Base-by-base conservation (phyloP, 345 rosid genomes). In the Lepidium africanum region DNA sequence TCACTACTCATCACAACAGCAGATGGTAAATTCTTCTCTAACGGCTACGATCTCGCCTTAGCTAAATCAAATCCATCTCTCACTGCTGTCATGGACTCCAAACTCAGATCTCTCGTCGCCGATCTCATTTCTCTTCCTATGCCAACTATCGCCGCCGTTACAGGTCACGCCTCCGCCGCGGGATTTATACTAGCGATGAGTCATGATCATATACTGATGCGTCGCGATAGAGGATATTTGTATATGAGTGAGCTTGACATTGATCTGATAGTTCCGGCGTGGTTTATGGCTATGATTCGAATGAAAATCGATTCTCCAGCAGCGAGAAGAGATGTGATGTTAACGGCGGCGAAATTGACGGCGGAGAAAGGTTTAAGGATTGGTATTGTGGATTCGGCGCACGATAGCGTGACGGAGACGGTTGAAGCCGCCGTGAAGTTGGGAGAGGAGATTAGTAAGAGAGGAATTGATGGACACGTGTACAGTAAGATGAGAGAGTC, bases 191-290 rank as follows among this genome's bases (percentile, higher is more conserved):
- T 89, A 6, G 89, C 91, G 10, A 63, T 84, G 55, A 64, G 87
- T 70, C 93, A 87, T 70, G 93, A 87, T 73, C 81, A 89, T 42
- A 25, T 82, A 4, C 39, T 82, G 21, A 84, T 89, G 93, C 79
- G 89, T 66, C 78, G 81, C 14, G 91, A 85, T 35, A 77, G 80
- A 23, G 96, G 96, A n/a, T n/a, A n/a, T 65, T 47, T 89, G 46
- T 89, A 89, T 79, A 86, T 89, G 95, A 68, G 85, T 58, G 98
- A 89, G 71, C 12, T 90, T 11, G 96, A 87, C n/a, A 65, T 89
- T 13, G 82, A 78, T 13, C 80, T 85, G 2, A 19, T 15, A 10
- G 5, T 87, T 0, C 74, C 96, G 14, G 66, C 69, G 27, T 89
- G 85, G 71, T 67, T 82, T 77, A 15, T 65, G 63, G 76, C 73